These are phyloP conservation scores for Paramecium tetraurelia DNA, from an alignment of 73 alveolate species.

Conservation along the genomic window DNA sequence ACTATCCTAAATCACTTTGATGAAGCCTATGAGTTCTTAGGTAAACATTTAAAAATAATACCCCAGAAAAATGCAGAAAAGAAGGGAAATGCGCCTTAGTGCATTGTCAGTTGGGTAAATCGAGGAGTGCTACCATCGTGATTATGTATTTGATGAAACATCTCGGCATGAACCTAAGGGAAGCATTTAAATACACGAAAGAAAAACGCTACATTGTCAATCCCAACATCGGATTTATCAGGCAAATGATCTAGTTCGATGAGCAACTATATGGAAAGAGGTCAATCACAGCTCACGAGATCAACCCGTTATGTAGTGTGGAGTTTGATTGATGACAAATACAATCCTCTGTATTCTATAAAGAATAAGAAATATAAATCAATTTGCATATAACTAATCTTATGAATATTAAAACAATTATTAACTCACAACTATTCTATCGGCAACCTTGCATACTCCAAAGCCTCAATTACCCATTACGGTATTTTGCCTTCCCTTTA, in stretches of 20 bases:
- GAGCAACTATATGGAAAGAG: not conserved
- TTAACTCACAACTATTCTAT: not conserved
- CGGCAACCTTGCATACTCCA: not conserved
- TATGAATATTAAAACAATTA: not conserved
- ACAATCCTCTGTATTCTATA: not conserved
- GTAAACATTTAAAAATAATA: not conserved
- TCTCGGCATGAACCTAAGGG: not conserved
- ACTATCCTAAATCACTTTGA: not conserved
- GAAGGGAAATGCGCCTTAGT: not conserved
- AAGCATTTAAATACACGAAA: not conserved
- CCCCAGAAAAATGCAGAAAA: not conserved
- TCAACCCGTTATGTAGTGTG: not conserved
- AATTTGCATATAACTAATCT: too few species aligned
- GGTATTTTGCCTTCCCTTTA: not conserved
- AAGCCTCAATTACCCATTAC: not conserved
- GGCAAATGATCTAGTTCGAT: not conserved
- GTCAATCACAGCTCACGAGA: not conserved
- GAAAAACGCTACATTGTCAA: not conserved
- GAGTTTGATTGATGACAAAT: not conserved
- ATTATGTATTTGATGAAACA: conserved; percentile 3
- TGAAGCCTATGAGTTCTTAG: not conserved
- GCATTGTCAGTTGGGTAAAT: not conserved
- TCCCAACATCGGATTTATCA: not conserved
- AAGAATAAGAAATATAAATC: not conserved
- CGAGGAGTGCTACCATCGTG: not conserved